Evolutionary conservation across 2,329 filamentous ascomycete species (phyloP), one percentile per base, ranked within the genome.

Genomic region (Fusarium goolgardi): DNA sequence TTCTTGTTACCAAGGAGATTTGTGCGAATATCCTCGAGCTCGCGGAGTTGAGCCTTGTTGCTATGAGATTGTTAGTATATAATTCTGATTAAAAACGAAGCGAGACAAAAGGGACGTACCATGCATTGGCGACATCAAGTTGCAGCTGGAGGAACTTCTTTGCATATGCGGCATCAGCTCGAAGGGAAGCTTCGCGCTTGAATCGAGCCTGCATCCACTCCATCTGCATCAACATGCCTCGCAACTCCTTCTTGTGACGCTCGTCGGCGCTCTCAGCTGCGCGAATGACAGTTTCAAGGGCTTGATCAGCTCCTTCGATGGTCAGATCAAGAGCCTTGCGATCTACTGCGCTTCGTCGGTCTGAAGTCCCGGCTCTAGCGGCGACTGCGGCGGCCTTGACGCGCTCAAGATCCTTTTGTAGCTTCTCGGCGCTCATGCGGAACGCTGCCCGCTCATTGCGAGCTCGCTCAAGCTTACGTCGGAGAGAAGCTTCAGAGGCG

Each of bases 41-140:
- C 91, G 53, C 90, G 88, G 61, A 98, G 89, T 77, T 98, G 93
- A 63, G 93, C 91, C 78, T 95, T 91, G 82, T 98, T 99, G 82
- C 96, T 98, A 78, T 78, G 15, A 45, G 41, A 34, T 46, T 40
- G 61, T 71, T 57, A 69, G 66, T 27, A 52, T 39, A 29, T 47
- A 21, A 44, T 25, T 39, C 20, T 16, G n/a, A 10, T 52, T 13
- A 45, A 50, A 43, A 49, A 29, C 27, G 27, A 29, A n/a, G 20
- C 4, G 27, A 55, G 61, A 59, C 18, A 44, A 44, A 57, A 45
- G 58, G 61, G 69, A 90, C 92, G 72, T 90, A 97, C 95, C 94
- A 98, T 81, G 93, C 90, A 75, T 93, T 91, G 73, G 93, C 94
- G 73, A 97, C 88, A 72, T 94, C 89, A 55, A 96, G 88, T 78